A percentile compares a stretch with the other conserved stretches of the same genome.
Conservation (phyloP, 2,329 filamentous ascomycete species). For the Hypoxylon sp. region DNA sequence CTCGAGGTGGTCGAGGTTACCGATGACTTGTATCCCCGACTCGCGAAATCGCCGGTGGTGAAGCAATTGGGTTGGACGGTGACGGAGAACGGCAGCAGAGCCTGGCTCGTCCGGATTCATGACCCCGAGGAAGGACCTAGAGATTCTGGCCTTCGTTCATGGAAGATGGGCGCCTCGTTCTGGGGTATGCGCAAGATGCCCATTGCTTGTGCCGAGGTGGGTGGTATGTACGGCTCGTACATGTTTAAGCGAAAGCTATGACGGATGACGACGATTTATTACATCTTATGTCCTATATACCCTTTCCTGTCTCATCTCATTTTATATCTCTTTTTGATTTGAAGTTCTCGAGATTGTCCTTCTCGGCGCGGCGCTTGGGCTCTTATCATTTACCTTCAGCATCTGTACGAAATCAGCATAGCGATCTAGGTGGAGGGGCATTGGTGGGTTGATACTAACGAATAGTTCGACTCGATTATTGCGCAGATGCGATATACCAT, state of each 20-base stretch:
- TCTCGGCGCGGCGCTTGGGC: not conserved
- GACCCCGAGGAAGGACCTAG: slow-evolving; percentile 48
- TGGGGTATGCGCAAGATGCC: slow-evolving; percentile 93
- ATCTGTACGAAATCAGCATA: slow-evolving; percentile 24
- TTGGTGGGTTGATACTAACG: too few species aligned
- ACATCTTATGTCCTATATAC: not conserved
- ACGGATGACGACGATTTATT: not conserved
- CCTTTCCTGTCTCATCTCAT: not conserved
- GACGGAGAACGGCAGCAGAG: slow-evolving; percentile 71
- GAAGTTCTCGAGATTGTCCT: too few species aligned
- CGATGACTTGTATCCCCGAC: slow-evolving; percentile 70
- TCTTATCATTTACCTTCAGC: not conserved
- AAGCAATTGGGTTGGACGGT: slow-evolving; percentile 73
- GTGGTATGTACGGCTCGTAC: slow-evolving; percentile 86
- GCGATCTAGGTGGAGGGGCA: slow-evolving; percentile 22
- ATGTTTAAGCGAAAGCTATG: slow-evolving; percentile 70
- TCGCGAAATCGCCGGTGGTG: slow-evolving; percentile 70
- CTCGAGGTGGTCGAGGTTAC: slow-evolving; percentile 80
- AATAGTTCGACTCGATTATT: too few species aligned
- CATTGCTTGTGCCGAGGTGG: slow-evolving; percentile 89
- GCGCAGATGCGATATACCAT: too few species aligned
- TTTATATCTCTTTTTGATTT: not conserved
- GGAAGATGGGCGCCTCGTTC: slow-evolving; percentile 86
- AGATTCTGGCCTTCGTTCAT: slow-evolving; percentile 69
- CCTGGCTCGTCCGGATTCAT: slow-evolving; percentile 71